Base-by-base conservation (phyloP, 2,329 filamentous ascomycete species). In the Monosporascus sp. region DNA sequence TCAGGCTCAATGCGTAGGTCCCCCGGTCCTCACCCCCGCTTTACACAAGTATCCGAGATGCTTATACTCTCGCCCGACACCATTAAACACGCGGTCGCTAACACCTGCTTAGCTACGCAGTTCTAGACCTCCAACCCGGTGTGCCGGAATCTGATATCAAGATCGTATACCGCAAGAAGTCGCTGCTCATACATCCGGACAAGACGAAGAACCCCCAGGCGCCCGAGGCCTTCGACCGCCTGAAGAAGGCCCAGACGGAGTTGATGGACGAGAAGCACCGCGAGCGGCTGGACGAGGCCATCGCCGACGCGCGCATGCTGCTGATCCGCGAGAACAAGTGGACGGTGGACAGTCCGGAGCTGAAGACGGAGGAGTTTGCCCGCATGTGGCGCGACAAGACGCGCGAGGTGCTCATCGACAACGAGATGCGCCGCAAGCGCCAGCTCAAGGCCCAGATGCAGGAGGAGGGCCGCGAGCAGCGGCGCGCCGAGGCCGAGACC, bases 101-200 rank as follows among this genome's bases (percentile, higher is more conserved):
- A 34, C 5, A 48, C 17, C 20, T 47, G 47, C 54, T 49, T 56
- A 89, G 86, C 62, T 99, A 99, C 71, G 90, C 93, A 49, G 90
- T 99, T 48, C 86, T 99, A 46, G 94, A 95, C 70, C 88, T 99
- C 46, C 91, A 96, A 70, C 94, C 94, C 3, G 94, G 94, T 67
- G 90, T 97, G 20, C 85, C 94, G 52, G 93, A 97, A 63, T 92
- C 90, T 54, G 94, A 97, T 74, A 97, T 99, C 78, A 97, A 97
- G 74, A 78, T 86, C 62, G 83, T 83, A 61, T 99, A 97, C 75
- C 92, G 94, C 77, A 92, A 90, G 65, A 97, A 97, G 73, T 99
- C 94, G n/a, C 86, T 99, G 53, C 85, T 99, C 48, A 97, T 99
- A 76, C 94, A 99, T 76, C 94, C 94, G 6, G 94, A 99, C 77